Percentiles rank a stretch among this genome's conserved stretches.
Evolutionary conservation across 2,329 filamentous ascomycete genomes (phyloP).

Genomic region (Paecilomyces variotii): DNA sequence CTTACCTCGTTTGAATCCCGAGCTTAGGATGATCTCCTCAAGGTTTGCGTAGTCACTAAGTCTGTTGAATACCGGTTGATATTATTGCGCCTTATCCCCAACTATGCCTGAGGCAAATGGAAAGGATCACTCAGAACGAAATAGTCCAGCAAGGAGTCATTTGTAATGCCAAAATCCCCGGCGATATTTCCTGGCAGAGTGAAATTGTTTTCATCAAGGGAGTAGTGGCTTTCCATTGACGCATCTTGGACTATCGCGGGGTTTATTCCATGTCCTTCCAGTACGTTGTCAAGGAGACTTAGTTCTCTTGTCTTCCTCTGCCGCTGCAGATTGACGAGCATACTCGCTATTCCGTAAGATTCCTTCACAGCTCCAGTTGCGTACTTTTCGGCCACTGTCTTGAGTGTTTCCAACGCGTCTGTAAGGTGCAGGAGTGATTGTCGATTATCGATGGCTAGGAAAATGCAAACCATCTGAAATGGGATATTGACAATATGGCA

Average conservation of each 20-base stretch:
- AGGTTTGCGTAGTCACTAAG: background rate
- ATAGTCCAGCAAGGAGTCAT: background rate
- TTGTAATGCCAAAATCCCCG: background rate
- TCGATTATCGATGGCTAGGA: background rate
- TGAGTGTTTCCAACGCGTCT: background rate
- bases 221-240: background rate
- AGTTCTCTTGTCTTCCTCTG: background rate
- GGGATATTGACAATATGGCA: slow-evolving; percentile 14
- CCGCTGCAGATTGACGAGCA: background rate
- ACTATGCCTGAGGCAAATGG: background rate
- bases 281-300: background rate
- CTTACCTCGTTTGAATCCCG: background rate
- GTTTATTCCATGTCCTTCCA: background rate
- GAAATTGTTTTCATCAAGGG: background rate
- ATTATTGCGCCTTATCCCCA: background rate
- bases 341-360: background rate
- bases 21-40: background rate
- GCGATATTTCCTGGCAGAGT: background rate
- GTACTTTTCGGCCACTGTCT: background rate
- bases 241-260: background rate
- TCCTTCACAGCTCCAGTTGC: background rate
- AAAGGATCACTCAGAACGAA: background rate
- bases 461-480: slow-evolving; percentile 7
- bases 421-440: background rate
- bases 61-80: background rate